These are phyloP conservation scores for Colletotrichum lentis DNA, from an alignment of 2,329 filamentous ascomycete genomes.

Conservation along the genomic window DNA sequence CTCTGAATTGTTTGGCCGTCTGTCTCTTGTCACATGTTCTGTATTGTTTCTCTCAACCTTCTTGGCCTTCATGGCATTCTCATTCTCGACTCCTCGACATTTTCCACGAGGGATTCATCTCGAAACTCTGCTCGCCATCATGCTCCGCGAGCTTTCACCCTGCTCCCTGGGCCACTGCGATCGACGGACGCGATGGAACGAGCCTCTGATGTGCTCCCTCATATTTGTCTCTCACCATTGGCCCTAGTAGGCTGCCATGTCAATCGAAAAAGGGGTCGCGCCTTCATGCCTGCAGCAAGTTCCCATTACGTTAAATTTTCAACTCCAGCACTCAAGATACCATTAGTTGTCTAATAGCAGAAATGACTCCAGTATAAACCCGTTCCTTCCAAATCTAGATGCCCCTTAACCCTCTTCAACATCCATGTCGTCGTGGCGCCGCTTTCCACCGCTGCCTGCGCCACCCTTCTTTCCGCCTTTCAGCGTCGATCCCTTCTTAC, in stretches of 20 bases:
- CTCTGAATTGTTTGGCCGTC: too few species aligned
- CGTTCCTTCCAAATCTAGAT: not conserved
- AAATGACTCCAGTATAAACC: not conserved
- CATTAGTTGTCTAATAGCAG: not conserved
- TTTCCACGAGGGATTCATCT: too few species aligned
- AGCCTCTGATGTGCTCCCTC: too few species aligned
- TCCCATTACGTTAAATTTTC: not conserved
- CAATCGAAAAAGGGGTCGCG: not conserved
- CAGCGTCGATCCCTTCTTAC: conserved; percentile 60
- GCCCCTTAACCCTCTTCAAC: conserved; percentile 70
- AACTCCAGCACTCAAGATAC: not conserved
- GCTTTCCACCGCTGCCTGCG: conserved; percentile 42
- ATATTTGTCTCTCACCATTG: too few species aligned
- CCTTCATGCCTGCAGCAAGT: not conserved
- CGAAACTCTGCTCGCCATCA: too few species aligned
- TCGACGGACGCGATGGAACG: too few species aligned
- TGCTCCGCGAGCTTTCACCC: too few species aligned
- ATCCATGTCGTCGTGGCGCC: conserved; percentile 72
- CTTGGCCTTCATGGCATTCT: not conserved
- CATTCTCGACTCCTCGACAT: too few species aligned
- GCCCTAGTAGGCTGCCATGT: too few species aligned
- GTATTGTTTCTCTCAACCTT: not conserved
- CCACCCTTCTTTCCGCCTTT: conserved; percentile 52
- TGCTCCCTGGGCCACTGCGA: not conserved
- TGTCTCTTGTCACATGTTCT: not conserved